Evolutionary conservation across 1,139 yeast species (phyloP).

Genomic region (Torulaspora globosa): DNA sequence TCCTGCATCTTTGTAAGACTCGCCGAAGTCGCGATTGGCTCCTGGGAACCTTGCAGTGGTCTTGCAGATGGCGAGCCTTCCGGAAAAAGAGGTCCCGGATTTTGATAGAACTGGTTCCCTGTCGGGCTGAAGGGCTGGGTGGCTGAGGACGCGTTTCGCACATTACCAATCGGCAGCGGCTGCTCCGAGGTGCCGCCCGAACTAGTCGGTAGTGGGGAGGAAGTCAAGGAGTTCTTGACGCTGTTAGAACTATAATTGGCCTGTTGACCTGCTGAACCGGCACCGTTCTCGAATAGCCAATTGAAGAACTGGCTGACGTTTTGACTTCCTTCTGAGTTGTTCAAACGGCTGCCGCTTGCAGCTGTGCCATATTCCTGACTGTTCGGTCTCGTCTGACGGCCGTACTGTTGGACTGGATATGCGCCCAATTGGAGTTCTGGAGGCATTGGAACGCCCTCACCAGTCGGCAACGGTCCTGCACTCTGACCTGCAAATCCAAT

Average conservation of each 20-base stretch:
- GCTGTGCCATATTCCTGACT: not conserved
- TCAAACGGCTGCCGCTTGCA: not conserved
- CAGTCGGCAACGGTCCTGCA: not conserved
- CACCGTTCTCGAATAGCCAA: slow-evolving; percentile 23
- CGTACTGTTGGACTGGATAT: slow-evolving; percentile 1
- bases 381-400: slow-evolving; percentile 1
- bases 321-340: not conserved
- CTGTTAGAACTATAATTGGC: not conserved
- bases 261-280: not conserved
- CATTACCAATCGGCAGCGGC: not conserved
- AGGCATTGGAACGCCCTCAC: not conserved
- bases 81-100: not conserved
- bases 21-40: slow-evolving; percentile 6
- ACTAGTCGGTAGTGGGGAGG: not conserved
- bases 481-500: not conserved
- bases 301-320: slow-evolving; percentile 25
- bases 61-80: not conserved
- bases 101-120: slow-evolving; percentile 2
- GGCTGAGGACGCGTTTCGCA: slow-evolving; percentile 1
- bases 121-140: slow-evolving; percentile 2
- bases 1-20: slow-evolving; percentile 18
- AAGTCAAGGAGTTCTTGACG: not conserved
- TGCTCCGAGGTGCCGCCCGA: not conserved
- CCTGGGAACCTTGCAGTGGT: slow-evolving; percentile 1
- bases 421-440: not conserved